Evolutionary conservation across 768 basidiomycete species (phyloP).

Genomic region (Leccinum incarnatum): DNA sequence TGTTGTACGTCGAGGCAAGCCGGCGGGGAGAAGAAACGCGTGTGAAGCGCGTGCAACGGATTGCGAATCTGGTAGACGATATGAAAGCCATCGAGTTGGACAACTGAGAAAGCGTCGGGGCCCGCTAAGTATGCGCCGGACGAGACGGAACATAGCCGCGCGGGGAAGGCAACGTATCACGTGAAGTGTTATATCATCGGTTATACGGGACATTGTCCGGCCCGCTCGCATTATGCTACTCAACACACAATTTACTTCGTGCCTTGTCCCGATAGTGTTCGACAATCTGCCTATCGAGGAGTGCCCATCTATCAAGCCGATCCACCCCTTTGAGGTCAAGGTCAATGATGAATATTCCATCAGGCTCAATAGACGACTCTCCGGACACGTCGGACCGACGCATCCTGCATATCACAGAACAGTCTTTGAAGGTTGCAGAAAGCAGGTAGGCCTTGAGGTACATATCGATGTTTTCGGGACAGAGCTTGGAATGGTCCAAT

Average conservation of each 20-base stretch:
- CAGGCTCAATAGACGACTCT: slow-evolving; percentile 31
- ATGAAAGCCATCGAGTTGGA: slow-evolving; percentile 12
- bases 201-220: too few species aligned
- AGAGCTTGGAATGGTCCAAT: slow-evolving; percentile 38
- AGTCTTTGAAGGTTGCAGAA: slow-evolving; percentile 96
- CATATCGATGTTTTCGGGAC: slow-evolving; percentile 50
- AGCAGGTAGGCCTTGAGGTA: slow-evolving; percentile 76
- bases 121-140: too few species aligned
- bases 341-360: slow-evolving; percentile 72
- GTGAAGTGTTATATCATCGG: neutral
- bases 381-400: slow-evolving; percentile 6
- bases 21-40: slow-evolving; percentile 7
- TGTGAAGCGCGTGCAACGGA: slow-evolving; percentile 1
- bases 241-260: slow-evolving; percentile 21
- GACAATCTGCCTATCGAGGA: slow-evolving; percentile 69
- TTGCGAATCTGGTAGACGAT: slow-evolving; percentile 11
- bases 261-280: slow-evolving; percentile 33
- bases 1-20: slow-evolving; percentile 59
- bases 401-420: slow-evolving; percentile 63
- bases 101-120: neutral
- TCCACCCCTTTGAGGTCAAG: slow-evolving; percentile 75
- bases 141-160: slow-evolving; percentile 16
- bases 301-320: slow-evolving; percentile 67
- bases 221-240: slow-evolving; percentile 4
- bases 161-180: neutral